Evolutionary conservation across 495 filamentous ascomycete species (phyloP).

Genomic region (Penicillium odoratum): DNA sequence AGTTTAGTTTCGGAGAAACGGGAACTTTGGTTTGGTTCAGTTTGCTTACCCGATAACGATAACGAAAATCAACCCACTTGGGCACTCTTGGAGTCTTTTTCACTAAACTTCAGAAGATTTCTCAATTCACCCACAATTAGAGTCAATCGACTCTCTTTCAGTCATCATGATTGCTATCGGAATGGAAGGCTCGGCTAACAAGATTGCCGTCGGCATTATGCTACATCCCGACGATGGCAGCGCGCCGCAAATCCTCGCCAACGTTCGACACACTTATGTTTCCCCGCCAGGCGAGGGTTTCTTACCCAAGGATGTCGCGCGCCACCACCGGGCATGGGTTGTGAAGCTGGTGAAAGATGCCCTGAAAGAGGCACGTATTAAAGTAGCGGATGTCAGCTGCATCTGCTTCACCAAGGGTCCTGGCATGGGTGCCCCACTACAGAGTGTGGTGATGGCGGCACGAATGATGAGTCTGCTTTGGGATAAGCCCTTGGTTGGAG

Average conservation of each 20-base stretch:
- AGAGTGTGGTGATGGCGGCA: slow-evolving; percentile 81
- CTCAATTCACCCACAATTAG: background rate
- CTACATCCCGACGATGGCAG: slow-evolving; percentile 65
- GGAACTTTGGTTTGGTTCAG: slow-evolving; percentile 14
- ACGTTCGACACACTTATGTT: slow-evolving; percentile 90
- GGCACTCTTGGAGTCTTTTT: background rate
- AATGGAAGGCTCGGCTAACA: slow-evolving; percentile 97
- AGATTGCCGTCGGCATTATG: slow-evolving; percentile 92
- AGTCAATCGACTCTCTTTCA: background rate
- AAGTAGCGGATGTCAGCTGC: slow-evolving; percentile 70
- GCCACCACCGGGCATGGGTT: slow-evolving; percentile 85
- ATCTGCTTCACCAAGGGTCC: slow-evolving; percentile 96
- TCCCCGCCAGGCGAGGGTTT: slow-evolving; percentile 93
- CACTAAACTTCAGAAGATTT: background rate
- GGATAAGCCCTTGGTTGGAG: slow-evolving; percentile 82
- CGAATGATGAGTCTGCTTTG: slow-evolving; percentile 81
- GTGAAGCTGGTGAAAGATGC: slow-evolving; percentile 76
- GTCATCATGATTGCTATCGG: slow-evolving; percentile 78
- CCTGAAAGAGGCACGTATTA: slow-evolving; percentile 64
- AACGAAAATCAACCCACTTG: slow-evolving; percentile 15
- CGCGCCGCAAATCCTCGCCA: slow-evolving; percentile 77
- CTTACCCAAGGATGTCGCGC: slow-evolving; percentile 92
- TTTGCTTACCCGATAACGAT: slow-evolving; percentile 27
- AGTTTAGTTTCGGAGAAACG: slow-evolving; percentile 27
- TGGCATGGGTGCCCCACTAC: slow-evolving; percentile 95